These are phyloP conservation scores for Coniosporium tulheliwenetii DNA, from an alignment of 2,329 filamentous ascomycete genomes.

Conservation along the genomic window DNA sequence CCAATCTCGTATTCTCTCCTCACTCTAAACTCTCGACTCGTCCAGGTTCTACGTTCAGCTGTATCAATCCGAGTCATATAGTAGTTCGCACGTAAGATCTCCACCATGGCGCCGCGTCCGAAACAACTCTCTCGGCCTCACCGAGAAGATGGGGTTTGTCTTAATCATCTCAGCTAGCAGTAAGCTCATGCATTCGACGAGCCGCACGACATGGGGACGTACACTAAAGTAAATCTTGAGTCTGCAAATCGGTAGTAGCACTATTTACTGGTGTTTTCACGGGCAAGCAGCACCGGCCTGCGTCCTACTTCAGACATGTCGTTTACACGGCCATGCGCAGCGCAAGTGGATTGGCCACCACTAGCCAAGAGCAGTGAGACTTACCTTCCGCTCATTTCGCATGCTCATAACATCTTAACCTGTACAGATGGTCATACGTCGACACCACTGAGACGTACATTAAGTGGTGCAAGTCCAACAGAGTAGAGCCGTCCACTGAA, in stretches of 20 bases:
- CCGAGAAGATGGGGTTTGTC: too few species aligned
- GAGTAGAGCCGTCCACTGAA: conserved; percentile 21
- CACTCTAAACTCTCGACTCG: too few species aligned
- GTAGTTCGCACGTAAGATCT: too few species aligned
- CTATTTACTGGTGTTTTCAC: neutral
- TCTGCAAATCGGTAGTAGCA: neutral
- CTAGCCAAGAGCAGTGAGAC: conserved; percentile 19
- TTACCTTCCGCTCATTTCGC: conserved; percentile 3
- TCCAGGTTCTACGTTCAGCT: too few species aligned
- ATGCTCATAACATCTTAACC: neutral
- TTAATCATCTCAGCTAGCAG: too few species aligned
- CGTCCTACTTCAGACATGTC: conserved; percentile 10
- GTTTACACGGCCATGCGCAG: conserved; percentile 11
- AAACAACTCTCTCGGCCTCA: too few species aligned
- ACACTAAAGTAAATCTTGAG: neutral
- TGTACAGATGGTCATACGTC: neutral
- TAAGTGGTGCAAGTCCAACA: conserved; percentile 16
- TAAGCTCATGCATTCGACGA: too few species aligned
- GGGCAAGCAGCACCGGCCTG: neutral
- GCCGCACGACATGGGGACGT: too few species aligned
- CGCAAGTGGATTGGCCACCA: conserved; percentile 12
- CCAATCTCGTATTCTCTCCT: too few species aligned
- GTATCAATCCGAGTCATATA: too few species aligned
- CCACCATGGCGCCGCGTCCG: too few species aligned
- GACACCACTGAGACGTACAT: conserved; percentile 18